Evolutionary conservation across 2,329 filamentous ascomycete genomes (phyloP), one percentile per base, ranked within the genome.

Genomic region (Stachybotrys chartarum): DNA sequence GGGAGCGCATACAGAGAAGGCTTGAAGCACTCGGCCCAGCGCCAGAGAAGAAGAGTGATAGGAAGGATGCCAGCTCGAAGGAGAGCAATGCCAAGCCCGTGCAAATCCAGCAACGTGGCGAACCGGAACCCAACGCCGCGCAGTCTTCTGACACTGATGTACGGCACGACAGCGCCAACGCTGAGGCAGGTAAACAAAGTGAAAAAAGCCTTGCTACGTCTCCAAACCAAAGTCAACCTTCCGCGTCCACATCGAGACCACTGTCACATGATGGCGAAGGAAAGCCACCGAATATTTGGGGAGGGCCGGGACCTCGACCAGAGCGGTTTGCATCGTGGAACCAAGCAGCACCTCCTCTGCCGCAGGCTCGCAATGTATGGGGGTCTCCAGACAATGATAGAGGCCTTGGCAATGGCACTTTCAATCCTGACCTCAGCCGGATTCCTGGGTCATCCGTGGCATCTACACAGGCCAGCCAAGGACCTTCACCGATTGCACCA

Each of bases 321-420:
- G 81, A 84, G 18, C 74, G 78, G 50, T 77, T 76, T 53, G 67
- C 76, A 11, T 70, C 77, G 1, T 85, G 83, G 82, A 72, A 72
- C 10, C 64, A 72, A 31, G 66, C 67, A 18, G 66, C 72, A 44
- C 78, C 78, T 51, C 72, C 75, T 49, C 59, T 74, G 11, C 72
- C 75, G 50, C 59, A 74, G 11, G 68, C 76, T 12, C 76, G 80
- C 51, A 90, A 87, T 65, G 86, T 91, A 17, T 92, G 88, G 88
- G 88, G 85, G 17, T 83, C 87, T 48, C 86, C 85, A n/a, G 83
- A 83, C 54, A 86, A 82, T 62, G 85, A 89, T 60, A 80, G 85
- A 54, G 85, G 83, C 11, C 83, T 92, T 18, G 88, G 88, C 4
- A 92, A 92, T 67, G 88, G 88, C 48, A 90, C 87, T 0, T 92